Evolutionary conservation across 2,329 filamentous ascomycete genomes (phyloP), one percentile per base, ranked within the genome.

Genomic region (Aspergillus sojae): DNA sequence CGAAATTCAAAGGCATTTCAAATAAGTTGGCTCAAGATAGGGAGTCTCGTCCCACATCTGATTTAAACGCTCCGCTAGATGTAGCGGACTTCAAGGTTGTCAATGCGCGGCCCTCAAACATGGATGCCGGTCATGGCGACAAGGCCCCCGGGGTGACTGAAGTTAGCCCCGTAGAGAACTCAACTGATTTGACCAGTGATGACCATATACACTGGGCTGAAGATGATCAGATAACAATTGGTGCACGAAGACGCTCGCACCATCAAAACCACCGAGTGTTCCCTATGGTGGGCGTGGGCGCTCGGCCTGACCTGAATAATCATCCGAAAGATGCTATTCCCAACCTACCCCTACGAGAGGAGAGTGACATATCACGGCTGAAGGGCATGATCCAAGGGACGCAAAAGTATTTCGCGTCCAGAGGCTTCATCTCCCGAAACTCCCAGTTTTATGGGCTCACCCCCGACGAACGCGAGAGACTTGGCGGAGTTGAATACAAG

Each of bases 1-100:
- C 79, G 62, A 84, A 86, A 23, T 88, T 91, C 64, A 77, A 84
- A 61, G 77, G 81, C 50, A 81, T 90, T 61, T 83, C 84, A 2
- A 74, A 80, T 67, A 70, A 72, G 32, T 70, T 65, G 14, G 67
- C 67, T 57, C 63, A 57, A 43, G 67, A 60, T 36, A 61, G 43
- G 11, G 60, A 62, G 34, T 66, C 23, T 32, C 41, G 32, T 48
- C 34, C 19, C 11, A 36, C 30, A 21, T 21, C 46, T 5, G 26
- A 30, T n/a, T 30, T 56, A 4, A 28, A 58, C 30, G 26, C 7
- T 6, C 45, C 60, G 23, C 45, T 26, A 23, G 19, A 21, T 32
- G 39, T 14, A 46, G 28, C 26, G 26, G 32, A 28, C 50, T 57
- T 4, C 52, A 28, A 14, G 14, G 53, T 19, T 54, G 59, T 28